Percentiles rank a stretch among this genome's conserved stretches.
Conservation (phyloP, 352 stramenopile genomes). For the Pythium pyrilobum region DNA sequence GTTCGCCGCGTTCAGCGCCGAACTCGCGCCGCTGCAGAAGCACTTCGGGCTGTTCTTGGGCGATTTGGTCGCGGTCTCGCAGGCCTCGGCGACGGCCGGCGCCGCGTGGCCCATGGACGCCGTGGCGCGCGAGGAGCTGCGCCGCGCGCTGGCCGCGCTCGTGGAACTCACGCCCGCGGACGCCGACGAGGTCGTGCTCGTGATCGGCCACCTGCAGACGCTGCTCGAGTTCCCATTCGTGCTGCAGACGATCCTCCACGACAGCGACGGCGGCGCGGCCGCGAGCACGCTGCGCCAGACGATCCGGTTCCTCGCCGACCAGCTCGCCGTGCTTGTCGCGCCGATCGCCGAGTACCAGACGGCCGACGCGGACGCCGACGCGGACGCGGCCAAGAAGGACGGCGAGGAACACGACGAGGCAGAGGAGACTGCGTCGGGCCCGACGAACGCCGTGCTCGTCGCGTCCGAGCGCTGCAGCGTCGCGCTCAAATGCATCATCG, state of each 20-base stretch:
- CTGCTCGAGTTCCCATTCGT: slow-evolving; percentile 58
- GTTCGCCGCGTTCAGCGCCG: slow-evolving; percentile 28
- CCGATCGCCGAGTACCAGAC: slow-evolving; percentile 15
- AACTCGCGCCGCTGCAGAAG: slow-evolving; percentile 44
- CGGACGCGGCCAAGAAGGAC: background rate
- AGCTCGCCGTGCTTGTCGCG: slow-evolving; percentile 30
- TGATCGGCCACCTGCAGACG: slow-evolving; percentile 53
- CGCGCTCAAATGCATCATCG: slow-evolving; percentile 65
- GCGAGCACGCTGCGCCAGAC: slow-evolving; percentile 28
- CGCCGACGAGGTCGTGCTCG: slow-evolving; percentile 26
- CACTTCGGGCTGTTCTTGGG: slow-evolving; percentile 45
- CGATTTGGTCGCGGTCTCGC: slow-evolving; percentile 8
- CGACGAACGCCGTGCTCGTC: slow-evolving; percentile 65
- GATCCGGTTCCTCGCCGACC: slow-evolving; percentile 45
- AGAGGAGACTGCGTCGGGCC: slow-evolving; percentile 11
- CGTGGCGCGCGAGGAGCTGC: slow-evolving; percentile 39
- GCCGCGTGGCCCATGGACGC: background rate
- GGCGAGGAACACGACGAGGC: slow-evolving; percentile 10
- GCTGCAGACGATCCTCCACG: slow-evolving; percentile 30
- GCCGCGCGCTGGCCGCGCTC: slow-evolving; percentile 28
- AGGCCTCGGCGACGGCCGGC: background rate
- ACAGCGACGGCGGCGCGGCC: slow-evolving; percentile 10
- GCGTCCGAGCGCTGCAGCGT: slow-evolving; percentile 68
- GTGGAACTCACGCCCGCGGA: slow-evolving; percentile 7
- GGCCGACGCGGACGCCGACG: slow-evolving; percentile 3